Evolutionary conservation across 2,329 filamentous ascomycete species (phyloP).

Genomic region (Geosmithia flava): DNA sequence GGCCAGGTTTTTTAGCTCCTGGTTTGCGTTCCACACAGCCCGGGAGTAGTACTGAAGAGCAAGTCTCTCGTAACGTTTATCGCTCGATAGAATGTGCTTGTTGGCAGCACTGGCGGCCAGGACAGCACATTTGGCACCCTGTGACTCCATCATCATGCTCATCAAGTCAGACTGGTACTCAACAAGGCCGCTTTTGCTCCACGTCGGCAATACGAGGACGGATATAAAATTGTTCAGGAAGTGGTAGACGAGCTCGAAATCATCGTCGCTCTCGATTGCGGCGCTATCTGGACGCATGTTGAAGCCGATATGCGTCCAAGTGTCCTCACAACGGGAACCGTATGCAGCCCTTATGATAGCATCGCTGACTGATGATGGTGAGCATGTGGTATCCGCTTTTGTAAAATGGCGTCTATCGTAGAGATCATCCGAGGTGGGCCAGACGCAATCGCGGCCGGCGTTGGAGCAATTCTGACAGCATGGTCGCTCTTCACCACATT

Average conservation of each 20-base stretch:
- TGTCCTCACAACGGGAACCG: not conserved
- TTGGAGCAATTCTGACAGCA: slow-evolving; percentile 4
- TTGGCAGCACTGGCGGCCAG: slow-evolving; percentile 4
- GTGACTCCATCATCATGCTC: slow-evolving; percentile 4
- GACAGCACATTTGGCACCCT: slow-evolving; percentile 4
- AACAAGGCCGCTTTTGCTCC: slow-evolving; percentile 2
- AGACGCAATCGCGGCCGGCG: slow-evolving; percentile 2
- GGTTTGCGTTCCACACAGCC: slow-evolving; percentile 2
- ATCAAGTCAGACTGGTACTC: slow-evolving; percentile 4
- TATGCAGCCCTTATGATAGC: no score
- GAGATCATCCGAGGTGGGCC: slow-evolving; percentile 4
- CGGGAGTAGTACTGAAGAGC: slow-evolving; percentile 4
- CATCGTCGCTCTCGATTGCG: slow-evolving; percentile 1
- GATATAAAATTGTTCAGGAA: slow-evolving; percentile 4
- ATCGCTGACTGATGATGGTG: not conserved
- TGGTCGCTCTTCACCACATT: slow-evolving; percentile 5
- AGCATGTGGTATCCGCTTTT: not conserved
- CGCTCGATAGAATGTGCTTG: slow-evolving; percentile 3
- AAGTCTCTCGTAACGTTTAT: slow-evolving; percentile 2
- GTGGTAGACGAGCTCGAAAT: slow-evolving; percentile 4
- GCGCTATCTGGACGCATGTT: not conserved
- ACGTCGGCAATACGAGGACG: slow-evolving; percentile 3
- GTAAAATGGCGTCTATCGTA: slow-evolving; percentile 2
- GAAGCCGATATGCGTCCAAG: not conserved
- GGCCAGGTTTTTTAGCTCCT: not conserved